phyloP scores from a whole-genome alignment of 164 flowering plant species.

The Pachysandra terminalis region DNA sequence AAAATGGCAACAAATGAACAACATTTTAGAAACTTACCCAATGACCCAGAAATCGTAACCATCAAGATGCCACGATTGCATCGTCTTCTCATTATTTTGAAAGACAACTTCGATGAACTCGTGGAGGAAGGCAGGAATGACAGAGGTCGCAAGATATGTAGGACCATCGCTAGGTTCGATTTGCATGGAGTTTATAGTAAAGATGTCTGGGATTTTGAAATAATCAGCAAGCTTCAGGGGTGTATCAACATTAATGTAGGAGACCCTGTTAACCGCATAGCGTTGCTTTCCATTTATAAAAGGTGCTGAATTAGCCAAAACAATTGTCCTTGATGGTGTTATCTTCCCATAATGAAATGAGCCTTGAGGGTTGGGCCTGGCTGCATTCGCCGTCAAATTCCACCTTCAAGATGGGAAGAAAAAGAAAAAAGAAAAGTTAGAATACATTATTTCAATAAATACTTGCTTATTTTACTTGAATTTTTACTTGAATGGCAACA shows the following conservation, averaged over 20 bases:
- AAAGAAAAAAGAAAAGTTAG: neutral
- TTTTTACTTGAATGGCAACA: no score
- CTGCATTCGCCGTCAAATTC: conserved; percentile 63
- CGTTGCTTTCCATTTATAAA: conserved; percentile 23
- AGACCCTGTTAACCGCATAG: conserved; percentile 25
- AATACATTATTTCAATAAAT: no score
- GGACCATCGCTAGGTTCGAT: conserved; percentile 12
- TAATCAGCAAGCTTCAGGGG: conserved; percentile 31
- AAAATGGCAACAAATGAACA: neutral
- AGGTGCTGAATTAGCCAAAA: conserved; percentile 32
- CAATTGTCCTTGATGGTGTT: conserved; percentile 29
- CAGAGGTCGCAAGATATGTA: conserved; percentile 21
- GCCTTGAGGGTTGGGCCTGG: conserved; percentile 67
- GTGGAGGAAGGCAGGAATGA: conserved; percentile 19
- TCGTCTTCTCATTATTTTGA: conserved; percentile 25
- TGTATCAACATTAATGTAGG: conserved; percentile 24
- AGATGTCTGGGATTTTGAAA: conserved; percentile 27
- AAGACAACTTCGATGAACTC: conserved; percentile 31
- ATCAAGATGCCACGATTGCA: conserved; percentile 39
- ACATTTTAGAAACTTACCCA: conserved; percentile 18
- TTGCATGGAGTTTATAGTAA: conserved; percentile 19
- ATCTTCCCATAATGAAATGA: conserved; percentile 58
- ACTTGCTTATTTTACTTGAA: no score
- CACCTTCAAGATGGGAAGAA: conserved; percentile 31
- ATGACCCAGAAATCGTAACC: conserved; percentile 36